These are phyloP conservation scores for Yarrowia bubula DNA, from an alignment of 805 yeast species.

Conservation along the genomic window DNA sequence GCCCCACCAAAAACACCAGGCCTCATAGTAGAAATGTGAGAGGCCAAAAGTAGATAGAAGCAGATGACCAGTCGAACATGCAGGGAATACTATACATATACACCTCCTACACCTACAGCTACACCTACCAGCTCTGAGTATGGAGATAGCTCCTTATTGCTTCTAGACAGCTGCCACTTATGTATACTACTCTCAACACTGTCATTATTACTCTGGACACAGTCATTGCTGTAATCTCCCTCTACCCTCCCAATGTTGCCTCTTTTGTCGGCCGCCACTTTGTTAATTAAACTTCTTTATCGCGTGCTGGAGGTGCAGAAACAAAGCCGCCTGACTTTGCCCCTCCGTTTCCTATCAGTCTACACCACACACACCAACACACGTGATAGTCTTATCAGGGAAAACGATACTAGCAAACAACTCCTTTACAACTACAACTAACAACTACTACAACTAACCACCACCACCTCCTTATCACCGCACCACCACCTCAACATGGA, in stretches of 20 bases:
- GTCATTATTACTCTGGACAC: background rate
- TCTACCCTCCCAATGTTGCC: background rate
- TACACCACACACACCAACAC: background rate
- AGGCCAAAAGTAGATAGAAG: too few relatives aligned
- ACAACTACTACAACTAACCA: background rate
- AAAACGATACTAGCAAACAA: background rate
- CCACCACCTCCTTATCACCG: background rate
- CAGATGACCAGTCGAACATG: too few relatives aligned
- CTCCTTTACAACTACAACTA: background rate
- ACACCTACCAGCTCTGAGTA: too few relatives aligned
- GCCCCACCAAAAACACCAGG: too few relatives aligned
- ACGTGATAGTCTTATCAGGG: background rate
- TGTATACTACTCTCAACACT: too few relatives aligned
- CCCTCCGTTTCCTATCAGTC: background rate
- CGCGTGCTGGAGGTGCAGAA: slow-evolving; percentile 23
- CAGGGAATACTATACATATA: too few relatives aligned
- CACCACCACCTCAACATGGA: background rate
- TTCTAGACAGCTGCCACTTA: too few relatives aligned
- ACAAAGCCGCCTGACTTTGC: slow-evolving; percentile 24
- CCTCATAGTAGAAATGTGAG: too few relatives aligned
- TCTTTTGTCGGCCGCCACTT: slow-evolving; percentile 7
- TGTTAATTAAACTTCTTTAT: slow-evolving; percentile 16
- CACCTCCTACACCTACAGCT: too few relatives aligned
- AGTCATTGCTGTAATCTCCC: background rate
- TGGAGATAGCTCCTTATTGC: too few relatives aligned